Percentiles rank a stretch among this genome's conserved stretches.
phyloP scores from a whole-genome alignment of 176 grass and related monocot genomes.

The Ampelocalamus luodianensis region DNA sequence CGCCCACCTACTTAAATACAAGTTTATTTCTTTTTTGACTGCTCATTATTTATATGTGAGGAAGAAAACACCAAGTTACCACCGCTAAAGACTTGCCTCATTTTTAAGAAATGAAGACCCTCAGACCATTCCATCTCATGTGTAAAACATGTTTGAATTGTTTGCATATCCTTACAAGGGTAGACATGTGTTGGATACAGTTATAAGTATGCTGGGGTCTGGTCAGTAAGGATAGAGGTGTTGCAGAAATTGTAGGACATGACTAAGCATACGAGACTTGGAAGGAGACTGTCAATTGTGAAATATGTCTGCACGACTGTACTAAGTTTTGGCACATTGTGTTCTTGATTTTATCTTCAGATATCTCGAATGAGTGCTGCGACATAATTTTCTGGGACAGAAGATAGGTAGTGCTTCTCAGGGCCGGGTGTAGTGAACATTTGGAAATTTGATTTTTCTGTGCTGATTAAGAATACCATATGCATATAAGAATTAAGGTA shows the following conservation, averaged over 20 bases:
- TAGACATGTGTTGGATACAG: neutral
- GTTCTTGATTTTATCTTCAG: conserved; percentile 6
- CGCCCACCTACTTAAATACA: neutral
- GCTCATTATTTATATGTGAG: neutral
- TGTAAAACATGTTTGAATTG: conserved; percentile 6
- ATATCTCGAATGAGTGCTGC: conserved; percentile 6
- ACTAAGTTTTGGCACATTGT: conserved; percentile 1
- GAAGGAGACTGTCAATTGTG: neutral
- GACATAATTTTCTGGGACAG: conserved; percentile 2
- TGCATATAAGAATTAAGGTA: neutral
- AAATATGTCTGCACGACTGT: neutral
- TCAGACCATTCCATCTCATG: neutral
- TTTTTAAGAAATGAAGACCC: conserved; percentile 5
- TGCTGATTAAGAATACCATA: conserved; percentile 11
- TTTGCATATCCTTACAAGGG: conserved; percentile 8
- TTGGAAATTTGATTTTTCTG: conserved; percentile 14
- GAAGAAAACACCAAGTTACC: neutral
- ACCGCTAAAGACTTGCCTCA: neutral
- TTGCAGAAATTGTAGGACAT: conserved; percentile 8
- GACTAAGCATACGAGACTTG: neutral
- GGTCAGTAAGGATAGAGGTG: neutral
- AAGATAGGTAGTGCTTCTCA: conserved; percentile 13
- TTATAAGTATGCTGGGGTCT: neutral
- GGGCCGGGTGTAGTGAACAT: neutral
- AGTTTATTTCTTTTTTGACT: neutral